Evolutionary conservation across 345 rosid genomes (phyloP).

Genomic region (Linum usitatissimum): DNA sequence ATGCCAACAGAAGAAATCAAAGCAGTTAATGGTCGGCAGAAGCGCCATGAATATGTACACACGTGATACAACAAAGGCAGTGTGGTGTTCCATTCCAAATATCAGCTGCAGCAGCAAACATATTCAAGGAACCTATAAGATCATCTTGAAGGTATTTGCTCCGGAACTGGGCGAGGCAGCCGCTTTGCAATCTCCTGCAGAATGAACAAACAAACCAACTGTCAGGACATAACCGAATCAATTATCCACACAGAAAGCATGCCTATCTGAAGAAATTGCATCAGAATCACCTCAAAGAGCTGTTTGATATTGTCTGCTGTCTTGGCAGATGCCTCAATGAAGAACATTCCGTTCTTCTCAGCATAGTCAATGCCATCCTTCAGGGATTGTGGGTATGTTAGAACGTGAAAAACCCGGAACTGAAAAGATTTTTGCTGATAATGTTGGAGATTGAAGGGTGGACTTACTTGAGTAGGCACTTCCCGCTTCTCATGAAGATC

Average conservation of each 20-base stretch:
- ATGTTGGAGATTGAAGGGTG: background rate
- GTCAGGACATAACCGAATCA: background rate
- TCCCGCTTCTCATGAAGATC: slow-evolving; percentile 81
- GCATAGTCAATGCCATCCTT: slow-evolving; percentile 90
- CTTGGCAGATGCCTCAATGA: slow-evolving; percentile 94
- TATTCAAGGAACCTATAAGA: background rate
- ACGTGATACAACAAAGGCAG: background rate
- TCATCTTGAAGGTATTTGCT: background rate
- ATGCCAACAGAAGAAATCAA: background rate
- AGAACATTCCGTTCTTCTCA: slow-evolving; percentile 97
- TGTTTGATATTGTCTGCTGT: slow-evolving; percentile 92
- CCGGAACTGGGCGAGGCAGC: slow-evolving; percentile 54
- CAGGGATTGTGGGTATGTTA: slow-evolving; percentile 8
- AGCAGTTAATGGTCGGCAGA: background rate
- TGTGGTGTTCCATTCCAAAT: background rate
- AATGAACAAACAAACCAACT: slow-evolving; percentile 3
- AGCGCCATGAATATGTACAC: background rate
- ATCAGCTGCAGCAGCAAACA: background rate
- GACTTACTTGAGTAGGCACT: slow-evolving; percentile 62
- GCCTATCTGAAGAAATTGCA: no score
- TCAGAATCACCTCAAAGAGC: slow-evolving; percentile 62
- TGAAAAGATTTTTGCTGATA: background rate
- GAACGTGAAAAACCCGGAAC: background rate
- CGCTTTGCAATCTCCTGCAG: slow-evolving; percentile 90
- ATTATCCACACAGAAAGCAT: background rate